Evolutionary conservation across 192 early-diverging fungal species (phyloP), one percentile per base, ranked within the genome.

Genomic region (Coemansia sp.): DNA sequence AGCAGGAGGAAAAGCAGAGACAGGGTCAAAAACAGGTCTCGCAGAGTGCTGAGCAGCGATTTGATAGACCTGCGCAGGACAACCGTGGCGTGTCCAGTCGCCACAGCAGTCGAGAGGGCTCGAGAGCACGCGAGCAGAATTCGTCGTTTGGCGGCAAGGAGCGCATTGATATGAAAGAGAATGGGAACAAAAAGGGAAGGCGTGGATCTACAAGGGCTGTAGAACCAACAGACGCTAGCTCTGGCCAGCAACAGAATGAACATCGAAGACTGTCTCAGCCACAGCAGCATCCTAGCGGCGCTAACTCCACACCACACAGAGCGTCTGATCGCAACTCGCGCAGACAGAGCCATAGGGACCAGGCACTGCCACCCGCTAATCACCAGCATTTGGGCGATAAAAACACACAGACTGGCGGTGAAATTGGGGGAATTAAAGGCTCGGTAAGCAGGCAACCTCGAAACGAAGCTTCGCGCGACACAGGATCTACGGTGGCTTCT

Each of bases 1-100:
- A 83, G 50, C 80, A 76, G 61, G 75, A 82, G 53, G 71, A 83
- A 38, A 83, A 83, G 53, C 75, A 77, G 12, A 71, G 65, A 52
- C 71, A 74, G 42, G 19, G 23, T 5, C 50, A 57, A 23, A 59
- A 61, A 21, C 37, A 63, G 19, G 63, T 45, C 4, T 23, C 38
- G 6, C 54, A 9, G 43, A 49, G n/a, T 37, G 37, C 12, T 19
- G 52, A 50, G 9, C 21, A n/a, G 47, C 9, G 41, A 6, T 6
- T 32, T 1, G 73, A 68, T 16, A 13, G 39, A 44, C 42, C 40
- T 38, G 72, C 48, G 56, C 54, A 32, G 10, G 66, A 68, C 16
- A 21, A 53, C 21, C 61, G 65, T 9, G 66, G 56, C n/a, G 45
- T 19, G 2, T 58, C 71, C 15, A 53, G 68, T 15, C 63, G 68